Conservation (phyloP, 2,329 filamentous ascomycete species). For the Botrytis cinerea region DNA sequence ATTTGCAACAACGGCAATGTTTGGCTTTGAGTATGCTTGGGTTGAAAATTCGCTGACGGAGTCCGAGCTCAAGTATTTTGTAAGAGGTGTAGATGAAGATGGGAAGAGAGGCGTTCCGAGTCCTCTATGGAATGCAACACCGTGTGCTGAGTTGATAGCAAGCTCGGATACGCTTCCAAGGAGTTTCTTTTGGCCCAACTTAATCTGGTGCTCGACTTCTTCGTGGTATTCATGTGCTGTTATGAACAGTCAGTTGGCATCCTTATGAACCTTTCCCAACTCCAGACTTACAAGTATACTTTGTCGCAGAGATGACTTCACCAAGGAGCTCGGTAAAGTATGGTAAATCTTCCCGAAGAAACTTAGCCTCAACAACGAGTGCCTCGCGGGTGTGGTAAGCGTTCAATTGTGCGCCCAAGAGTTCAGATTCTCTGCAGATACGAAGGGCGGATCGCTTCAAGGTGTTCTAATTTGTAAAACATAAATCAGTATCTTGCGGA, state of each 20-base stretch:
- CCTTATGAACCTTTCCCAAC: too few species aligned
- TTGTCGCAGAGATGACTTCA: constrained; percentile 86
- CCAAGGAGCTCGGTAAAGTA: constrained; percentile 96
- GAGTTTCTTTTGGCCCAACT: constrained; percentile 74
- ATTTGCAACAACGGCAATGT: constrained; percentile 89
- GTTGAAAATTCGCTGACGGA: constrained; percentile 74
- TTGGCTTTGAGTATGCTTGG: constrained; percentile 81
- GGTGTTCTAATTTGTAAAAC: constrained; percentile 64
- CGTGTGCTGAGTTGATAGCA: constrained; percentile 83
- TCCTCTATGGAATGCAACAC: constrained; percentile 87
- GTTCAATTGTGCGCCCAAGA: constrained; percentile 86
- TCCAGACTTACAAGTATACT: constrained; percentile 68
- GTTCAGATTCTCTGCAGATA: constrained; percentile 92
- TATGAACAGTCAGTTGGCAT: neutral
- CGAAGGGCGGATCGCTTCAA: constrained; percentile 83
- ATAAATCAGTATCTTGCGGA: constrained; percentile 24
- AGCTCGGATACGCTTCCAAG: constrained; percentile 63
- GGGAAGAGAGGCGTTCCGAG: constrained; percentile 80
- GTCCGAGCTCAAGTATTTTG: constrained; percentile 78
- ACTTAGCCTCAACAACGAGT: constrained; percentile 88
- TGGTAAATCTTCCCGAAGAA: constrained; percentile 91
- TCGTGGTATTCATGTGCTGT: constrained; percentile 88
- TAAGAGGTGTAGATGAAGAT: constrained; percentile 68
- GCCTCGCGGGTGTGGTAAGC: constrained; percentile 92
- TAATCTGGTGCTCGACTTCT: constrained; percentile 76